Conservation (phyloP, 805 yeast species). For the Hanseniaspora occidentalis region DNA sequence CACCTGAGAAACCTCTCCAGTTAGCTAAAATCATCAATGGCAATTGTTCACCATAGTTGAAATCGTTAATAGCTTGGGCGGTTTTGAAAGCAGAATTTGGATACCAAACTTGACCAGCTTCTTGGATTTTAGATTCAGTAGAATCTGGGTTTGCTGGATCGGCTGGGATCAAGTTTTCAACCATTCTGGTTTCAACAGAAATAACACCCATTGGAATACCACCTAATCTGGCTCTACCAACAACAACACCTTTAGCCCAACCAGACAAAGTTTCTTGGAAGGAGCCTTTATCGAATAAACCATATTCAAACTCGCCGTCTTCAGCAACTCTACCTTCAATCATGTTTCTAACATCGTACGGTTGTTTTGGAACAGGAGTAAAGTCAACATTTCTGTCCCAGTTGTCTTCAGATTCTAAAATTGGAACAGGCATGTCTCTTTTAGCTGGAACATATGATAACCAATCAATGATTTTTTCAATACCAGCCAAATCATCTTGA, state of each 20-base stretch:
- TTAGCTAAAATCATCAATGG: conserved; percentile 96
- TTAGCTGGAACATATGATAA: conserved; percentile 86
- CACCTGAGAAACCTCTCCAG: conserved; percentile 99
- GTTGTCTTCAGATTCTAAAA: conserved; percentile 62
- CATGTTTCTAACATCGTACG: conserved; percentile 90
- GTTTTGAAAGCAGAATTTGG: conserved; percentile 99
- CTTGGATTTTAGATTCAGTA: conserved; percentile 74
- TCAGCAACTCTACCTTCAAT: conserved; percentile 71
- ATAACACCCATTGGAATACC: conserved; percentile 98
- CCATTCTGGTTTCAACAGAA: conserved; percentile 84
- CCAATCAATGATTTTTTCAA: conserved; percentile 90
- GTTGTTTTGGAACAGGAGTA: conserved; percentile 56
- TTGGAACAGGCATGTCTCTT: conserved; percentile 84
- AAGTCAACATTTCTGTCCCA: conserved; percentile 94
- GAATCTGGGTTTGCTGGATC: conserved; percentile 98
- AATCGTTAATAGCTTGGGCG: conserved; percentile 95
- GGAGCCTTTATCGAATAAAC: conserved; percentile 84
- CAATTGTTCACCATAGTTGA: conserved; percentile 94
- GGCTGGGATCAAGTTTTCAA: conserved; percentile 88
- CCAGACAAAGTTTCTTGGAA: conserved; percentile 95
- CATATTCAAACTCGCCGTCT: conserved; percentile 61
- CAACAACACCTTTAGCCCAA: conserved; percentile 98
- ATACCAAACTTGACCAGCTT: conserved; percentile 99
- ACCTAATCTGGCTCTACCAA: conserved; percentile 96
- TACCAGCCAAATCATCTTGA: conserved; percentile 93